Conservation (phyloP, 768 basidiomycete species). For the Melanogaster broomeanus region DNA sequence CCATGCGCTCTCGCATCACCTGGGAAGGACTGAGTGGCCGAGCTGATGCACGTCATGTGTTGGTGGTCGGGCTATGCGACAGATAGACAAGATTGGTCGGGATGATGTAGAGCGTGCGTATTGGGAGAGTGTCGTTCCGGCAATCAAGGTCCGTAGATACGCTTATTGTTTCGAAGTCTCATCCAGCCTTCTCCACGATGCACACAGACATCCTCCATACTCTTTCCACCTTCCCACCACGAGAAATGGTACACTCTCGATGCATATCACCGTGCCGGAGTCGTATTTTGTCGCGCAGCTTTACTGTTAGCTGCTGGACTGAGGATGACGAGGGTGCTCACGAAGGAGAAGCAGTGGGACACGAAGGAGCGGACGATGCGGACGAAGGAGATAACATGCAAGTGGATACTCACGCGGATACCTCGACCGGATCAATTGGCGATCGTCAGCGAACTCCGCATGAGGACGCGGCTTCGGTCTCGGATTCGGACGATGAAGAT, state of each 20-base stretch:
- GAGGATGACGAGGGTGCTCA: slow-evolving; percentile 31
- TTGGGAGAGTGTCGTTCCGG: slow-evolving; percentile 62
- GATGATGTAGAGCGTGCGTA: slow-evolving; percentile 80
- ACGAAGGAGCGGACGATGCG: slow-evolving; percentile 30
- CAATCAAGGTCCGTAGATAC: slow-evolving; percentile 56
- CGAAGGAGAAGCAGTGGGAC: no score
- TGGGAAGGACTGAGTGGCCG: background rate
- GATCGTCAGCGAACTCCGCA: slow-evolving; percentile 5
- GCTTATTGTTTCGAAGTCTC: background rate
- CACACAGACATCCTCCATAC: slow-evolving; percentile 60
- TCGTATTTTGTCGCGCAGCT: slow-evolving; percentile 89
- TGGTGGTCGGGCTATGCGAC: background rate
- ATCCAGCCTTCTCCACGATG: background rate
- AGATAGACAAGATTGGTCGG: slow-evolving; percentile 82
- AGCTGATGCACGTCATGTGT: background rate
- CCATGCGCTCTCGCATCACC: slow-evolving; percentile 18
- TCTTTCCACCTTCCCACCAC: slow-evolving; percentile 62
- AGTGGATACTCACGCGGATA: slow-evolving; percentile 20
- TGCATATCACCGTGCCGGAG: slow-evolving; percentile 90
- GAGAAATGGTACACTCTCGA: slow-evolving; percentile 61
- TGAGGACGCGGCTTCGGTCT: slow-evolving; percentile 35
- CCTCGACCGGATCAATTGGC: slow-evolving; percentile 27
- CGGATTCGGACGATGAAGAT: slow-evolving; percentile 43
- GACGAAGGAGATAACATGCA: slow-evolving; percentile 27
- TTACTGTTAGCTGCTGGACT: slow-evolving; percentile 71